phyloP scores from a whole-genome alignment of 306 rosid species.

The Cotoneaster glaucophyllus region DNA sequence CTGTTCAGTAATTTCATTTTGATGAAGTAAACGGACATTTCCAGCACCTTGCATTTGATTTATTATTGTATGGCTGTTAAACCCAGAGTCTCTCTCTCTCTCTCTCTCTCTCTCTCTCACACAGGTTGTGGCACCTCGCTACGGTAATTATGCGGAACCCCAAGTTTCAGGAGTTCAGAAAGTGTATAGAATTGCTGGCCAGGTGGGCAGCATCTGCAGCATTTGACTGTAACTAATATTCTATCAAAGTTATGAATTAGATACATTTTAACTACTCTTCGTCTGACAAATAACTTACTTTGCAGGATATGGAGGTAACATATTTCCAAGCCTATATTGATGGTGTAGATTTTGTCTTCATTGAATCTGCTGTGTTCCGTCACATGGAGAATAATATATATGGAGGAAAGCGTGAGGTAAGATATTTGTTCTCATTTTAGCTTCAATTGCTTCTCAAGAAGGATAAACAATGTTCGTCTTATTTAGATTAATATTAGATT shows the following conservation, averaged over 20 bases:
- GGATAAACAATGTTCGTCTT: neutral
- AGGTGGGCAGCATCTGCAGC: conserved; percentile 47
- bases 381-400: conserved; percentile 54
- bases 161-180: conserved; percentile 55
- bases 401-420: conserved; percentile 74
- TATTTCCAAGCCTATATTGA: conserved; percentile 73
- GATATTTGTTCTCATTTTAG: conserved; percentile 20
- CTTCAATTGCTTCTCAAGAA: neutral
- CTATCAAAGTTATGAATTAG: neutral
- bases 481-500: neutral
- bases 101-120: conserved; percentile 16
- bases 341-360: conserved; percentile 85
- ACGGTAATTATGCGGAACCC: conserved; percentile 59
- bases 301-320: conserved; percentile 73
- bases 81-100: conserved; percentile 9
- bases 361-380: conserved; percentile 52
- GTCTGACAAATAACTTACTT: conserved; percentile 16
- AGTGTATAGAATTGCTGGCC: conserved; percentile 63
- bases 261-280: neutral
- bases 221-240: conserved; percentile 13
- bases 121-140: conserved; percentile 76
- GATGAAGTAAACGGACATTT: neutral
- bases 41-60: neutral
- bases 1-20: neutral
- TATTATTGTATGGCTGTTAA: neutral